Evolutionary conservation across 2,329 filamentous ascomycete genomes (phyloP), one percentile per base, ranked within the genome.

Genomic region (Colletotrichum theobromicola): DNA sequence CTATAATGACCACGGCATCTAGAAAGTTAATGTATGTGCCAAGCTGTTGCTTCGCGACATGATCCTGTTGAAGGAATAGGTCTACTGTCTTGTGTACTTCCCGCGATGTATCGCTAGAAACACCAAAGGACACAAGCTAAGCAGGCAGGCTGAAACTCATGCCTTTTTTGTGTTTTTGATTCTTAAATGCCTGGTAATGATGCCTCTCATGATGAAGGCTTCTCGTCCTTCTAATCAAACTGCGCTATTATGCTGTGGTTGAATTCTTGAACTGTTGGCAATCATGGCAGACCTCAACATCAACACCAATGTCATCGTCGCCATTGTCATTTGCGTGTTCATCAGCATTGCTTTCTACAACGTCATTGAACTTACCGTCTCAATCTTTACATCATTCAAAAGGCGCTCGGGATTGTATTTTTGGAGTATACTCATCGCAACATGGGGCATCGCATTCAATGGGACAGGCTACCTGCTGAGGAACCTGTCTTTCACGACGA

Each of bases 391-490:
- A 15, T 84, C 82, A 60, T 85, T 85, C 70, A 83, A 83, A 67
- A 77, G 79, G 3, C 81, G 81, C 34, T 64, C 76, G 0, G 83
- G 84, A 1, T 77, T 84, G 2, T 85, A 85, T 76, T 86, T 85
- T 30, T 85, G 84, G 83, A 84, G 83, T 50, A 81, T 85, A 46
- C 60, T 85, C 4, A 71, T 80, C 7, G 79, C 83, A 2, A 82
- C 84, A 4, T 80, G 78, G 76, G 84, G 84, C 1, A 82, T 85
- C 18, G 77, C 79, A 1, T n/a, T 82, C 1, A 82, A 90, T 75
- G 79, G 83, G 10, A 76, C 86, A 1, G 88, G 88, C 3, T 89
- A 89, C 76, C 74, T 88, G 46, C 79, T 88, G 68, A 88, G 88
- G 76, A 85, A 84, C 83, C 75, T 87, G 50, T 82, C 83, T 42